Evolutionary conservation across 805 yeast species (phyloP).

Genomic region (Candida qinlingensis): DNA sequence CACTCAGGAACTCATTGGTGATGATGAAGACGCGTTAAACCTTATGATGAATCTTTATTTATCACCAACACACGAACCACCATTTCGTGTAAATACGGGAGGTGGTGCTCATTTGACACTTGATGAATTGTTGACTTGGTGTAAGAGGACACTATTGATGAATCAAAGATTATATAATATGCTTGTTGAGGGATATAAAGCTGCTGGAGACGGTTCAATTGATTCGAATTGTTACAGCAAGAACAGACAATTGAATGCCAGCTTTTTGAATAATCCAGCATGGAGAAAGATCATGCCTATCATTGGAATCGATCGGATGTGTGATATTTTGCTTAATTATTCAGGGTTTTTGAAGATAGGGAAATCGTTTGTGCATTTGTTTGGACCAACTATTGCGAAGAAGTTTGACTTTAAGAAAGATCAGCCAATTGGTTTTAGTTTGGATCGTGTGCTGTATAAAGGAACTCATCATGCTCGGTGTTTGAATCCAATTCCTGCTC

Average conservation of each 20-base stretch:
- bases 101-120: constrained; percentile 11
- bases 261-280: constrained; percentile 34
- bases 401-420: neutral
- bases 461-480: neutral
- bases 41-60: neutral
- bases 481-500: constrained; percentile 12
- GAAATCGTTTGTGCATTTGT: constrained; percentile 10
- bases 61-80: neutral
- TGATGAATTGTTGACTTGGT: constrained; percentile 35
- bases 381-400: constrained; percentile 13
- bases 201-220: constrained; percentile 27
- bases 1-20: no score
- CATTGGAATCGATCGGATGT: constrained; percentile 12
- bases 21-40: no score
- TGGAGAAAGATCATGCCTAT: constrained; percentile 33
- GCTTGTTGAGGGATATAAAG: constrained; percentile 38
- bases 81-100: neutral
- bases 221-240: constrained; percentile 27
- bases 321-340: constrained; percentile 10
- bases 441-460: constrained; percentile 14
- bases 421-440: neutral
- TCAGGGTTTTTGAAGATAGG: constrained; percentile 8
- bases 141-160: constrained; percentile 30
- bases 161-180: constrained; percentile 30
- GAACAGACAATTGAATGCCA: constrained; percentile 33